Conservation (phyloP, 208 protist species). For the Crithidia fasciculata region DNA sequence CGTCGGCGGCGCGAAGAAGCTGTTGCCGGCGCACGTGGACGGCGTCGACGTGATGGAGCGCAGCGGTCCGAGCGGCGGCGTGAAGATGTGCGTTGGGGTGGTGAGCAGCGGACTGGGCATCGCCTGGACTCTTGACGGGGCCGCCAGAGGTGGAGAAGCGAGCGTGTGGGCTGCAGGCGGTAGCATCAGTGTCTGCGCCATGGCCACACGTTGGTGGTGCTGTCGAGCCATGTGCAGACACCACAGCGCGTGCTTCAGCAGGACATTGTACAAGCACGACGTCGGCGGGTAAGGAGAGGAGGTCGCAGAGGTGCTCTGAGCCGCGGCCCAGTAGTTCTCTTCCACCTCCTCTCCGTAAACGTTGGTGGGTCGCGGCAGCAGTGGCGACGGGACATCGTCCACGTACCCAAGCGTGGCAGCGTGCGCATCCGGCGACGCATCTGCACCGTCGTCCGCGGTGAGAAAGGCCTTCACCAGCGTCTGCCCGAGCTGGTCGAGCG, state of each 20-base stretch:
- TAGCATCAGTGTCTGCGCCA: slow-evolving; percentile 5
- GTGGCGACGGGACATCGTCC: neutral
- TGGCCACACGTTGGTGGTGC: neutral
- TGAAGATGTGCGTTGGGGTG: neutral
- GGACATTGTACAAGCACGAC: slow-evolving; percentile 34
- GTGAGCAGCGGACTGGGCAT: neutral
- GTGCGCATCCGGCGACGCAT: neutral
- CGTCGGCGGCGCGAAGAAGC: slow-evolving; percentile 1
- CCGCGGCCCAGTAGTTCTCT: neutral
- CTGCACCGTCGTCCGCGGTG: slow-evolving; percentile 12
- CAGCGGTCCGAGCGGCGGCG: neutral
- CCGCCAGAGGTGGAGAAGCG: neutral
- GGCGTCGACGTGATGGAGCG: neutral
- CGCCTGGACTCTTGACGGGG: neutral
- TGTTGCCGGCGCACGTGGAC: neutral
- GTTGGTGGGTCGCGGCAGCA: no score
- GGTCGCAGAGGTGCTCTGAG: neutral
- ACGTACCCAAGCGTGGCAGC: neutral
- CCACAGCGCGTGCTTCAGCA: slow-evolving; percentile 41
- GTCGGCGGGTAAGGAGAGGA: slow-evolving; percentile 15
- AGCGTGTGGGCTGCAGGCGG: neutral
- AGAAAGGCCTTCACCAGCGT: slow-evolving; percentile 47
- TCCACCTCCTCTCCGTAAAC: neutral
- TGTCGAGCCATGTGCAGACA: slow-evolving; percentile 14
- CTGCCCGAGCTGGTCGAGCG: slow-evolving; percentile 41